Evolutionary conservation across 1,284 basidiomycete species (phyloP).

Genomic region (Stereum hirsutum): DNA sequence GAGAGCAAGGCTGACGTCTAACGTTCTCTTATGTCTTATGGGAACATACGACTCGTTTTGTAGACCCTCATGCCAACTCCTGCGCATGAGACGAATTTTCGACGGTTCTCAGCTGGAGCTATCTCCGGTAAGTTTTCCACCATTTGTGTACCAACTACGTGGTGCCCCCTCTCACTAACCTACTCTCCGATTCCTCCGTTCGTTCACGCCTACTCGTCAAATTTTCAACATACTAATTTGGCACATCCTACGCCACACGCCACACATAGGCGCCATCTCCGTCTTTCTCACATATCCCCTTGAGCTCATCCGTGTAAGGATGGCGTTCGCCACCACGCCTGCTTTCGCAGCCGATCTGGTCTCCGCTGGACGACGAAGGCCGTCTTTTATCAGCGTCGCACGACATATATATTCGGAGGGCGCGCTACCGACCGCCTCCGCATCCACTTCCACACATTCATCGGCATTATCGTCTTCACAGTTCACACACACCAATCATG

Average conservation of each 20-base stretch:
- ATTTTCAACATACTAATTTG: too few species aligned
- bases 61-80: constrained; percentile 79
- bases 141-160: neutral
- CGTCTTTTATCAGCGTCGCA: constrained; percentile 56
- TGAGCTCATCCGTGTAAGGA: constrained; percentile 90
- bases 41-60: constrained; percentile 5
- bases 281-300: constrained; percentile 93
- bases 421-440: constrained; percentile 18
- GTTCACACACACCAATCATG: too few species aligned
- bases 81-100: constrained; percentile 68
- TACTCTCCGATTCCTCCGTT: too few species aligned
- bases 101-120: constrained; percentile 87
- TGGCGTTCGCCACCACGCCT: constrained; percentile 55
- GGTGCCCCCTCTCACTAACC: too few species aligned
- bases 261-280: constrained; percentile 68
- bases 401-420: constrained; percentile 67
- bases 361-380: constrained; percentile 21
- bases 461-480: too few species aligned
- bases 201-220: too few species aligned
- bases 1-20: neutral
- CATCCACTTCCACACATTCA: constrained; percentile 42
- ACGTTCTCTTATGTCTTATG: too few species aligned
- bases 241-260: too few species aligned
- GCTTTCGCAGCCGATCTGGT: neutral
- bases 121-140: constrained; percentile 56